phyloP scores from a whole-genome alignment of 768 basidiomycete genomes.

The Rhodotorula taiwanensis region DNA sequence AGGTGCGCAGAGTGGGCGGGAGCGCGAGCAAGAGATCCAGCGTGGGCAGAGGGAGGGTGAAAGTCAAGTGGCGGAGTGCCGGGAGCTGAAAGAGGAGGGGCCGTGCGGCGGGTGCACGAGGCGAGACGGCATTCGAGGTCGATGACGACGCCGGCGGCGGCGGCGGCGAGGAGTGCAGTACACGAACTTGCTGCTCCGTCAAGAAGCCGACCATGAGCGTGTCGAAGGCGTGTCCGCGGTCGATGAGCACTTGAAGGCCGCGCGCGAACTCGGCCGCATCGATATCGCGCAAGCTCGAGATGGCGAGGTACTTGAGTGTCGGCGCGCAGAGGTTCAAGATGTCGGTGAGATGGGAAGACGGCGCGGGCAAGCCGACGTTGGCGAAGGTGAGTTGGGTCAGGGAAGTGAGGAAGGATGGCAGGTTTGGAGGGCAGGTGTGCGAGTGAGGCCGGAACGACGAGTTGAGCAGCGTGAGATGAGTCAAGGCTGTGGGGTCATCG shows the following conservation, averaged over 20 bases:
- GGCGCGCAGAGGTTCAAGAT: neutral
- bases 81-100: constrained; percentile 5
- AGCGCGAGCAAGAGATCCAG: constrained; percentile 14
- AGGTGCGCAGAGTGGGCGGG: neutral
- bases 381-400: constrained; percentile 23
- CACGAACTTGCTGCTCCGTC: constrained; percentile 16
- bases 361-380: constrained; percentile 28
- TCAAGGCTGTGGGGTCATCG: neutral
- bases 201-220: constrained; percentile 25
- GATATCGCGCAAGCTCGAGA: constrained; percentile 25
- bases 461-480: constrained; percentile 16
- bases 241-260: neutral
- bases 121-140: neutral
- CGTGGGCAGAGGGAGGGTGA: constrained; percentile 15
- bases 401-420: constrained; percentile 7
- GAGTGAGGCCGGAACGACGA: constrained; percentile 25
- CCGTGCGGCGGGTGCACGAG: neutral
- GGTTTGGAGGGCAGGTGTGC: constrained; percentile 13
- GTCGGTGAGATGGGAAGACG: constrained; percentile 21
- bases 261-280: constrained; percentile 1
- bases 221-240: neutral
- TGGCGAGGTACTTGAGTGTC: constrained; percentile 17
- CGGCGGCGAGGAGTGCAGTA: neutral
- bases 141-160: neutral
- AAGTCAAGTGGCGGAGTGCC: constrained; percentile 2